A percentile compares a stretch with the other conserved stretches of the same genome.
These are phyloP conservation scores for Penicillium ucsense DNA, from an alignment of 495 filamentous ascomycete genomes.

Conservation along the genomic window DNA sequence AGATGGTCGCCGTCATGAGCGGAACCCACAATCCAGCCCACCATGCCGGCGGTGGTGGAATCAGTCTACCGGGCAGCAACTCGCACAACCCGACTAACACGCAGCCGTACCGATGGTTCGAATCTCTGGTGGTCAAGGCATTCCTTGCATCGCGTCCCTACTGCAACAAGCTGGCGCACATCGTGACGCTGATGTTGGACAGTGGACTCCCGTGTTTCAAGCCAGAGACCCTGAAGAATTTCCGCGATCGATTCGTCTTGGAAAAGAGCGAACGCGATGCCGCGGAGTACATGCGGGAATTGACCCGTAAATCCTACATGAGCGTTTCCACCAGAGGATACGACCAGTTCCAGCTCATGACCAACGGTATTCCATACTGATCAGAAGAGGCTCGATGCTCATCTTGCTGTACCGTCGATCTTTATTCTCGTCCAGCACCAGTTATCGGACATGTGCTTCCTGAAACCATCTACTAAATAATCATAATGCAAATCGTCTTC, in stretches of 20 bases:
- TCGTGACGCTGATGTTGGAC: slow-evolving; percentile 92
- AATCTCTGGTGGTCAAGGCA: slow-evolving; percentile 89
- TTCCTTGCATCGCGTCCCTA: slow-evolving; percentile 89
- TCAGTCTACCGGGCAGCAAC: slow-evolving; percentile 25
- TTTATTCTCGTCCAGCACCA: background rate
- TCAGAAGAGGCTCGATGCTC: background rate
- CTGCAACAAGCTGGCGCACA: slow-evolving; percentile 73
- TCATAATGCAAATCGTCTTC: too few relatives aligned
- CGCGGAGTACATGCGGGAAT: slow-evolving; percentile 81
- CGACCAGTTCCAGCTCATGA: slow-evolving; percentile 93
- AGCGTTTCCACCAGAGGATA: slow-evolving; percentile 88
- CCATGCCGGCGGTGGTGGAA: slow-evolving; percentile 16
- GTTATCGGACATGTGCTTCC: background rate
- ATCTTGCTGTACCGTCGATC: background rate
- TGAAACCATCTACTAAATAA: too few relatives aligned
- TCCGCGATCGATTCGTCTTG: slow-evolving; percentile 85
- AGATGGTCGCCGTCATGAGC: slow-evolving; percentile 98
- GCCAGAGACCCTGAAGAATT: slow-evolving; percentile 84
- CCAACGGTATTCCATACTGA: slow-evolving; percentile 93
- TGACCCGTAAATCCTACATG: slow-evolving; percentile 78
- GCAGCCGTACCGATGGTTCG: slow-evolving; percentile 90
- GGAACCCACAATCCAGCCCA: slow-evolving; percentile 46
- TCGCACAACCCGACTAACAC: slow-evolving; percentile 50
- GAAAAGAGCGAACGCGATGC: slow-evolving; percentile 92
- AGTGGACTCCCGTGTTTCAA: slow-evolving; percentile 97